Evolutionary conservation across 352 stramenopile species (phyloP), one percentile per base, ranked within the genome.

Genomic region (Pythium aphanidermatum): DNA sequence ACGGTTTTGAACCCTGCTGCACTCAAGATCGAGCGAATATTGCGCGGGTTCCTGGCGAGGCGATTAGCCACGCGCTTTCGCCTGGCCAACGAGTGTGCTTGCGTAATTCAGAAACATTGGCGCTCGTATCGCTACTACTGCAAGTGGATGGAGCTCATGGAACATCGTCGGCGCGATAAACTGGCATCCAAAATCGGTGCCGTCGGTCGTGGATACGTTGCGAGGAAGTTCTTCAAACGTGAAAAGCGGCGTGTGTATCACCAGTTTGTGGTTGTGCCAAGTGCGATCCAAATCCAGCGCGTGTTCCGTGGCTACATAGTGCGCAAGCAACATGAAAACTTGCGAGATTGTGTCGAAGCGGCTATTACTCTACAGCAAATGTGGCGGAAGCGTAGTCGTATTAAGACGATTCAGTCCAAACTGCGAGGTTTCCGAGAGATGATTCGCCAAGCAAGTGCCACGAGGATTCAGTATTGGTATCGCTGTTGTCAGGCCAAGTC

Each of bases 361-460:
- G 79, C 74, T 12, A 83, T 81, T 30, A 85, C 78, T 6, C 43
- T 89, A 12, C 76, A 92, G 62, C 70, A 83, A 58, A 85, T 85
- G 68, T 86, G 74, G 71, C 65, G 67, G 28, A 69, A 65, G 16
- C 48, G 38, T 1, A 35, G 34, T 24, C 56, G 49, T 23, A 58
- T 64, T 44, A 36, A 51, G 14, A 55, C 44, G 51, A 51, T 82
- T 56, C 20, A 68, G 51, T 11, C 47, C 76, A 58, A 63, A 64
- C 26, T 86, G 0, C 29, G 37, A 5, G 65, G 68, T 1, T 86
- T 84, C 39, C 69, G 71, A 3, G 21, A 44, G 0, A 36, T 60
- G 19, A 59, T 86, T 41, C 71, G 68, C 12, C 20, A 79, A 2
- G 48, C 62, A 3, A 74, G 58, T 5, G 56, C 56, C 6, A 53